phyloP scores from a whole-genome alignment of 176 grass and related monocot genomes.

The Phoenix dactylifera region DNA sequence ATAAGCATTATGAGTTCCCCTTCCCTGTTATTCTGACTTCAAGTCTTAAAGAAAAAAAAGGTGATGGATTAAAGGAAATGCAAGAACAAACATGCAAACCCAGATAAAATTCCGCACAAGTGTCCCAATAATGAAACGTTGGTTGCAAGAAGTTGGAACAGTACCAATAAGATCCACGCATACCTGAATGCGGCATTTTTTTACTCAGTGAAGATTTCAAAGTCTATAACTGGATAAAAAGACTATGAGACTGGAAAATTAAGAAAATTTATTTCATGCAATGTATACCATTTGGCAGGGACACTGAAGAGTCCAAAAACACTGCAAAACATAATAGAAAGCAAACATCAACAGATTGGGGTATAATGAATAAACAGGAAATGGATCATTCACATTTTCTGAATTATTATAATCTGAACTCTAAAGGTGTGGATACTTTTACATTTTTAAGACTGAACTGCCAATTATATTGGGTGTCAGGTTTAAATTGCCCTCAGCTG shows the following conservation, averaged over 20 bases:
- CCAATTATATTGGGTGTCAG: no score
- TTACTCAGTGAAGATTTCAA: no score
- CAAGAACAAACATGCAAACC: slow-evolving; percentile 90
- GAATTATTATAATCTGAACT: no score
- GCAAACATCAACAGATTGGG: slow-evolving; percentile 3
- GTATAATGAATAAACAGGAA: no score
- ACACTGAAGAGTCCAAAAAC: slow-evolving; percentile 98
- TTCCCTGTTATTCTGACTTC: no score
- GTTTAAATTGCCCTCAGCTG: no score
- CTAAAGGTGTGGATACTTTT: no score
- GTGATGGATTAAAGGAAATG: slow-evolving; percentile 21
- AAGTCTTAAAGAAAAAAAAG: neutral
- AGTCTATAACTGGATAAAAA: no score
- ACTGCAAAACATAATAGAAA: slow-evolving; percentile 36
- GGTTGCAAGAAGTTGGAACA: slow-evolving; percentile 88
- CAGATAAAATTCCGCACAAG: slow-evolving; percentile 91
- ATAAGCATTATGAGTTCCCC: no score
- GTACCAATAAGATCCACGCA: slow-evolving; percentile 85
- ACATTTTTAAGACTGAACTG: no score
- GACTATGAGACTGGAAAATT: neutral
- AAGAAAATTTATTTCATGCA: slow-evolving; percentile 7
- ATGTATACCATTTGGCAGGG: slow-evolving; percentile 69
- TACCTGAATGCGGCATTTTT: slow-evolving; percentile 43
- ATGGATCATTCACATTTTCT: no score
- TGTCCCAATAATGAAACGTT: slow-evolving; percentile 90